Conservation (phyloP, 192 early-diverging fungal genomes). For the Umbelopsis sp. region DNA sequence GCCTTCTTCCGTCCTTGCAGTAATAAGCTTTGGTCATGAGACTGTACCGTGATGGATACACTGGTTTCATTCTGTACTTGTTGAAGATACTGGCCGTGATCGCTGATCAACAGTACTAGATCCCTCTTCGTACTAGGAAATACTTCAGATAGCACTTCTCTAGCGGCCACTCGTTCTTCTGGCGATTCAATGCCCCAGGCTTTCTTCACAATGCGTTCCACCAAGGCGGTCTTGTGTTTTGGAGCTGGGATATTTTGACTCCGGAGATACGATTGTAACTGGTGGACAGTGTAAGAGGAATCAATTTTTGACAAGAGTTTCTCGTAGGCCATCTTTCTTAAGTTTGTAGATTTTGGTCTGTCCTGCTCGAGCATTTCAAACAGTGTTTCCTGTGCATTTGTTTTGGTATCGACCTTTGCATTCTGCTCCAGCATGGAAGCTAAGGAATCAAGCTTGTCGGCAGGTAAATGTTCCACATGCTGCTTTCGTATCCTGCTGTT, state of each 20-base stretch:
- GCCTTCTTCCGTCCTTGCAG: not conserved
- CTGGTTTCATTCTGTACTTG: not conserved
- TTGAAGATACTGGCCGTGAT: not conserved
- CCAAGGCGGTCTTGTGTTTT: not conserved
- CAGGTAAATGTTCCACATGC: not conserved
- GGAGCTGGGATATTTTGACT: not conserved
- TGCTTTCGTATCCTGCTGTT: not conserved
- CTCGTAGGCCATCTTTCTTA: not conserved
- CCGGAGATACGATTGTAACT: not conserved
- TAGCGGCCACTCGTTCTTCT: not conserved
- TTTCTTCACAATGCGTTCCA: not conserved
- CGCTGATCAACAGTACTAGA: not conserved
- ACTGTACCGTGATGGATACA: not conserved
- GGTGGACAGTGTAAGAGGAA: not conserved
- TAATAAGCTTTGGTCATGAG: not conserved
- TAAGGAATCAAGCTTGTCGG: not conserved
- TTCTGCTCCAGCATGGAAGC: slow-evolving; percentile 1
- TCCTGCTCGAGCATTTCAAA: slow-evolving; percentile 4
- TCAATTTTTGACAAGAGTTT: not conserved
- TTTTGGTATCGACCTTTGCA: not conserved
- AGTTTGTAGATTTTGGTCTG: not conserved
- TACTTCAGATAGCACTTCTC: not conserved
- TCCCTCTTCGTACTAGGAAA: not conserved
- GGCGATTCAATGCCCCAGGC: slow-evolving; percentile 7
- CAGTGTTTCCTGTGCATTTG: not conserved